Percentiles rank a stretch among this genome's conserved stretches.
phyloP scores from a whole-genome alignment of 2,329 filamentous ascomycete genomes.

The Colletotrichum australisinense region DNA sequence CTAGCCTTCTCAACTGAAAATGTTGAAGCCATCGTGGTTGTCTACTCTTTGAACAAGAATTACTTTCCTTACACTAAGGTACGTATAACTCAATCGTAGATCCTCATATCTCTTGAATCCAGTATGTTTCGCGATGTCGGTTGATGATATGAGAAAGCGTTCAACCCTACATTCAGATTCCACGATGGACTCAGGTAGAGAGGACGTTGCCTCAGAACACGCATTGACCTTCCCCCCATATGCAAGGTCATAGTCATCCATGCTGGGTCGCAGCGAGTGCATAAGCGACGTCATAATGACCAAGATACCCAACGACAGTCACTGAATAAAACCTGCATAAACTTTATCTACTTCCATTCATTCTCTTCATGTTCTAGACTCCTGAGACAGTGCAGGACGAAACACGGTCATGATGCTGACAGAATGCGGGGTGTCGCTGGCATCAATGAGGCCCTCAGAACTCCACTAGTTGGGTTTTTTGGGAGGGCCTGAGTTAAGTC shows the following conservation, averaged over 20 bases:
- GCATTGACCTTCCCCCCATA: not conserved
- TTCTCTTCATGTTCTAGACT: not conserved
- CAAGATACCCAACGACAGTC: not conserved
- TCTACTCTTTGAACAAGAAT: not conserved
- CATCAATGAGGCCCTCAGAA: too few relatives aligned
- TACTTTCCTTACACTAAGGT: not conserved
- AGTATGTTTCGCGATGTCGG: not conserved
- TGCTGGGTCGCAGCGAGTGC: not conserved
- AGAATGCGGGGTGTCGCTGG: not conserved
- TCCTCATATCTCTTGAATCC: not conserved
- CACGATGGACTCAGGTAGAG: not conserved
- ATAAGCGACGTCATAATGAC: not conserved
- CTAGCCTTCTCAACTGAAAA: constrained; percentile 59
- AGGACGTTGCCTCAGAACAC: not conserved
- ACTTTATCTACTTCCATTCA: not conserved
- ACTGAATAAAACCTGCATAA: not conserved
- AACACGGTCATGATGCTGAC: not conserved
- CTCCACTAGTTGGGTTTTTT: too few relatives aligned
- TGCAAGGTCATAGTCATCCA: not conserved
- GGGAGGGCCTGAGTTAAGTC: too few relatives aligned
- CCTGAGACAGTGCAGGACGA: not conserved
- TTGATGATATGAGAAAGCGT: not conserved
- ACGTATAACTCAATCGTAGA: not conserved
- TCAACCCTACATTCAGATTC: not conserved
- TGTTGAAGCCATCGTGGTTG: not conserved